A percentile compares a stretch with the other conserved stretches of the same genome.
Conservation (phyloP, 192 early-diverging fungal genomes). For the Globomyces pollinis-pini region DNA sequence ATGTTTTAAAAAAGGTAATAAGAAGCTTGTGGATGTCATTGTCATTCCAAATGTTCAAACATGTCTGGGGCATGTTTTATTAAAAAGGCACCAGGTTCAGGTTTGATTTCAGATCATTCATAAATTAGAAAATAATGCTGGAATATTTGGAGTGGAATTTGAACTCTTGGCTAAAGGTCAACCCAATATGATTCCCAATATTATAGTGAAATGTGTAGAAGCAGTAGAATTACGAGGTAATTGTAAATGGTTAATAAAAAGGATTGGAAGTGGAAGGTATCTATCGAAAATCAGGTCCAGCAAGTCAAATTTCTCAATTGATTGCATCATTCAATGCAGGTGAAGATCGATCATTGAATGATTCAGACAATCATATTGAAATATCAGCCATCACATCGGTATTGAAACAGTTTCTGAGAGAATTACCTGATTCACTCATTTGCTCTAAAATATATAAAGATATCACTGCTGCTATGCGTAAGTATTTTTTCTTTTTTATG, state of each 20-base stretch:
- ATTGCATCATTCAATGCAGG: constrained; percentile 1
- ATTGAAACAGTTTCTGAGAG: constrained; percentile 11
- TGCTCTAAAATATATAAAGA: not conserved
- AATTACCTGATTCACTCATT: constrained; percentile 4
- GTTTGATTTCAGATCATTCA: not conserved
- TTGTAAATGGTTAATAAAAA: constrained; percentile 4
- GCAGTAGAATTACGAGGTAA: constrained; percentile 25
- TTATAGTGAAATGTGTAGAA: constrained; percentile 22
- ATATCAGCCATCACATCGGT: not conserved
- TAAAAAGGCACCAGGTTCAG: not conserved
- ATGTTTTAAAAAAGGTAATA: constrained; percentile 10
- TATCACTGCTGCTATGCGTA: not conserved
- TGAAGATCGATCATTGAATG: not conserved
- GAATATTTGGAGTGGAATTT: constrained; percentile 6
- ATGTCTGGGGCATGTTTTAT: constrained; percentile 11
- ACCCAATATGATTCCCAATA: constrained; percentile 15
- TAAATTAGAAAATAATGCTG: not conserved
- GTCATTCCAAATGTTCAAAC: constrained; percentile 27
- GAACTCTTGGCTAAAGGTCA: not conserved
- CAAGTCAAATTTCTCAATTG: not conserved
- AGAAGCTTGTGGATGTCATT: constrained; percentile 32
- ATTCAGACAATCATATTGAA: constrained; percentile 3
- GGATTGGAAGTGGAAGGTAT: constrained; percentile 6
- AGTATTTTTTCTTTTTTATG: not conserved
- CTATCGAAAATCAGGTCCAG: not conserved